A percentile compares a stretch with the other conserved stretches of the same genome.
Conservation (phyloP, 2,329 filamentous ascomycete species). For the Didymella pomorum region DNA sequence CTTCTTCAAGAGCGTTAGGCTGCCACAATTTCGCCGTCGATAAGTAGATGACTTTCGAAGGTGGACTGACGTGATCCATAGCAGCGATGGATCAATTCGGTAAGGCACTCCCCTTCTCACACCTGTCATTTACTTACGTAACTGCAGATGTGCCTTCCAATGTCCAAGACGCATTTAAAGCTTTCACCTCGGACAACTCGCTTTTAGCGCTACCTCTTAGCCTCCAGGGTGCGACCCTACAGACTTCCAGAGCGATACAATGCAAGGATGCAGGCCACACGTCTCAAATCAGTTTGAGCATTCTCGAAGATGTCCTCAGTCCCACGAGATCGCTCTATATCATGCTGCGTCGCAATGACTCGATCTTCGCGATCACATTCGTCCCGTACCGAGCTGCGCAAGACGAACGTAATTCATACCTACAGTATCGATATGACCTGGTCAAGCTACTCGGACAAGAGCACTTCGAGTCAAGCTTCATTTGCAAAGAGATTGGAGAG, state of each 20-base stretch:
- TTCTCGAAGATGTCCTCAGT: slow-evolving; percentile 27
- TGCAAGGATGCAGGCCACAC: slow-evolving; percentile 1
- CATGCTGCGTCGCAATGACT: slow-evolving; percentile 26
- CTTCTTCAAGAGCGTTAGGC: neutral
- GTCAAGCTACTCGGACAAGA: slow-evolving; percentile 25
- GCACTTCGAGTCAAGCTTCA: slow-evolving; percentile 30
- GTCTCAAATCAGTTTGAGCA: slow-evolving; percentile 28
- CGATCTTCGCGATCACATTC: slow-evolving; percentile 34
- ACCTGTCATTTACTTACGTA: neutral
- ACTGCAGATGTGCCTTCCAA: neutral
- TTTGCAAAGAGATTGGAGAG: slow-evolving; percentile 41
- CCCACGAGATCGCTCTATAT: slow-evolving; percentile 30
- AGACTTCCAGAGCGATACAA: slow-evolving; percentile 14
- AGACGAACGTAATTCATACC: slow-evolving; percentile 16
- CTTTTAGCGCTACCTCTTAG: slow-evolving; percentile 23
- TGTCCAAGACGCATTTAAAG: slow-evolving; percentile 17
- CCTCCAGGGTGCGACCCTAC: slow-evolving; percentile 6
- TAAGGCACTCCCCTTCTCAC: neutral
- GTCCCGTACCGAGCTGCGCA: slow-evolving; percentile 32
- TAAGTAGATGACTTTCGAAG: neutral
- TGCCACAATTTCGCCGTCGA: neutral
- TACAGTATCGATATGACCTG: slow-evolving; percentile 24
- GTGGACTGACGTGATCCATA: neutral
- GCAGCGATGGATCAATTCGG: neutral
- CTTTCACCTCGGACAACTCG: slow-evolving; percentile 19